phyloP scores from a whole-genome alignment of 2,329 filamentous ascomycete species.

The Sclerotinia borealis region DNA sequence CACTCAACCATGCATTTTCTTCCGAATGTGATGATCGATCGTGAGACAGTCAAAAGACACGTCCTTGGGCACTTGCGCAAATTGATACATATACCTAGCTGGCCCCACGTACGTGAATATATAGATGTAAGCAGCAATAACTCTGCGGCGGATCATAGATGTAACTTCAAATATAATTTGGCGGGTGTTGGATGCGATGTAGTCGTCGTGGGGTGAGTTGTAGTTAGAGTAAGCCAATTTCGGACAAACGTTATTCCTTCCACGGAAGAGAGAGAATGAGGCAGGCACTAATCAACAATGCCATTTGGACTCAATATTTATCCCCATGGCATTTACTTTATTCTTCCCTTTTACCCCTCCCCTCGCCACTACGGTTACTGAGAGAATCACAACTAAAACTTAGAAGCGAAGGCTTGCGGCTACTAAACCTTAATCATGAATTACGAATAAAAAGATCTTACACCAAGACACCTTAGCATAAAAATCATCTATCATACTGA shows the following conservation, averaged over 20 bases:
- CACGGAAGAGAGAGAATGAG: too few relatives aligned
- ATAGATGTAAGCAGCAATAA: background rate
- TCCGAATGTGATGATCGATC: background rate
- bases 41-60: too few relatives aligned
- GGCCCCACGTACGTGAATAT: background rate
- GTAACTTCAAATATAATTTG: background rate
- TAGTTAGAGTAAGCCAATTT: too few relatives aligned
- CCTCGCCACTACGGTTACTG: too few relatives aligned
- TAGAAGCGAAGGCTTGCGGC: background rate
- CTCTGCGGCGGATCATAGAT: background rate
- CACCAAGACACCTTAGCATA: background rate
- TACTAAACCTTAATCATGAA: background rate
- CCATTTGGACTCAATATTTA: too few relatives aligned
- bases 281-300: too few relatives aligned
- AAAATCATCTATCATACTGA: constrained; percentile 3
- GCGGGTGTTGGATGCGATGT: background rate
- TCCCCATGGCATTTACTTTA: too few relatives aligned
- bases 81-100: background rate
- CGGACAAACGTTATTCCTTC: too few relatives aligned
- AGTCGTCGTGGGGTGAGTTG: background rate
- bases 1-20: too few relatives aligned
- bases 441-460: background rate
- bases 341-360: too few relatives aligned
- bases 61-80: too few relatives aligned
- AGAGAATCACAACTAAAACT: background rate